Percentiles rank a stretch among this genome's conserved stretches.
Conservation (phyloP, 2,329 filamentous ascomycete genomes). For the Cladosporium sp. region DNA sequence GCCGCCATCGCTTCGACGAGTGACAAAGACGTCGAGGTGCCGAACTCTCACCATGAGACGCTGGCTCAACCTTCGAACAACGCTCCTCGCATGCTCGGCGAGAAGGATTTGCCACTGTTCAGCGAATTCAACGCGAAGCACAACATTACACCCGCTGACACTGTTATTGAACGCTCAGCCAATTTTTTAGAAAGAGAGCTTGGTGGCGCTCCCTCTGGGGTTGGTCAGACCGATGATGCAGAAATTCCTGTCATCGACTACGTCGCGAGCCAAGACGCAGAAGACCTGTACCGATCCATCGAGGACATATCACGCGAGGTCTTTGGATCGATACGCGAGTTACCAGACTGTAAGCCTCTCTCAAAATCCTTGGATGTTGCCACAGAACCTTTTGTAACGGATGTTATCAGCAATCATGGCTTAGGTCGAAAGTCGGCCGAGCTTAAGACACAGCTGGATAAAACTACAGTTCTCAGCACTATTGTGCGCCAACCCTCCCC, state of each 20-base stretch:
- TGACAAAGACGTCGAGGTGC: not conserved
- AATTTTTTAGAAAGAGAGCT: slow-evolving; percentile 25
- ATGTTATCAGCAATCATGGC: slow-evolving; percentile 18
- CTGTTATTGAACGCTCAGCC: slow-evolving; percentile 1
- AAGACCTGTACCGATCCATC: slow-evolving; percentile 23
- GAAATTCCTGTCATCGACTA: not conserved
- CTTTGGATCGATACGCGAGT: slow-evolving; percentile 22
- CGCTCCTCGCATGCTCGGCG: not conserved
- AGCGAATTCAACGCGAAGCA: slow-evolving; percentile 8
- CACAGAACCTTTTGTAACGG: slow-evolving; percentile 21
- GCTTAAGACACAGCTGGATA: not conserved
- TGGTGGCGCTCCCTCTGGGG: slow-evolving; percentile 17
- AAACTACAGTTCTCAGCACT: slow-evolving; percentile 10
- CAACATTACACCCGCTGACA: slow-evolving; percentile 1
- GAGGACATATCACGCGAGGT: slow-evolving; percentile 23
- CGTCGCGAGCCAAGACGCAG: slow-evolving; percentile 16
- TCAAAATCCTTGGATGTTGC: slow-evolving; percentile 1
- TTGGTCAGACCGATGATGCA: slow-evolving; percentile 13
- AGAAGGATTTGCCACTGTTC: slow-evolving; percentile 6
- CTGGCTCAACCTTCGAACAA: not conserved
- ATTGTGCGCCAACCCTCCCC: not conserved
- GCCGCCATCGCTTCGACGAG: not conserved
- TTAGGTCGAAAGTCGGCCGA: slow-evolving; percentile 12
- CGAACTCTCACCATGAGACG: not conserved
- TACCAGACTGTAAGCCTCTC: slow-evolving; percentile 26